Conservation (phyloP, 2,329 filamentous ascomycete genomes). For the Fusarium falciforme region DNA sequence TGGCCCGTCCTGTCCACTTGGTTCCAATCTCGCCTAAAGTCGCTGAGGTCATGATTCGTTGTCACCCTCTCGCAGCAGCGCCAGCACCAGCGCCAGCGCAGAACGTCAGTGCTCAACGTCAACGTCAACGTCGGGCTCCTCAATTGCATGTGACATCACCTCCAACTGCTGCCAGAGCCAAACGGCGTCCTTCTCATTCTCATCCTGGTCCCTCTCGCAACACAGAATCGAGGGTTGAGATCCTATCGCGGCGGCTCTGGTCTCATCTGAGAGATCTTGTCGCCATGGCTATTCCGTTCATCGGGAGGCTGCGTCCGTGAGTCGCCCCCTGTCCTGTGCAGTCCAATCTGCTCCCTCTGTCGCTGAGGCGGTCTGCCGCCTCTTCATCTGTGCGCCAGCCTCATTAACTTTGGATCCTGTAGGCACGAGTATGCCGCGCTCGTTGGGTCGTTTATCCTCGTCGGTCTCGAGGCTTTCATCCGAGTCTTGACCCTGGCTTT, state of each 20-base stretch:
- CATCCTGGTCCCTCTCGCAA: slow-evolving; percentile 16
- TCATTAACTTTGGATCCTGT: slow-evolving; percentile 30
- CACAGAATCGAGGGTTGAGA: slow-evolving; percentile 7
- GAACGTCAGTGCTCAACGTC: slow-evolving; percentile 22
- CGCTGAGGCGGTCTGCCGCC: not conserved
- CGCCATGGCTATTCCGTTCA: slow-evolving; percentile 64
- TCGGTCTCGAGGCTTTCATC: slow-evolving; percentile 84
- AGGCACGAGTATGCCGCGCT: slow-evolving; percentile 91
- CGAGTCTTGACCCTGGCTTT: slow-evolving; percentile 89
- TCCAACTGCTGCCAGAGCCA: slow-evolving; percentile 5
- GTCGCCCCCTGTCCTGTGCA: slow-evolving; percentile 40
- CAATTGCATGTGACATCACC: slow-evolving; percentile 47
- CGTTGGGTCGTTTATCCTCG: slow-evolving; percentile 83
- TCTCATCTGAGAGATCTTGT: slow-evolving; percentile 12
- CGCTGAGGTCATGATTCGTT: slow-evolving; percentile 38
- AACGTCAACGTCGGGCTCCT: not conserved
- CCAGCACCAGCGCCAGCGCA: not conserved
- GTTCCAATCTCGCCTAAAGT: slow-evolving; percentile 25
- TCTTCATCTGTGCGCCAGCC: slow-evolving; percentile 6
- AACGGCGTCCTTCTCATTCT: slow-evolving; percentile 13
- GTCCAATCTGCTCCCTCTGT: not conserved
- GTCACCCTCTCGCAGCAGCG: not conserved
- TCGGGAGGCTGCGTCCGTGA: slow-evolving; percentile 65
- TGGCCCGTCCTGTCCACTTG: not conserved
- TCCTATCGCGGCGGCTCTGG: slow-evolving; percentile 13